phyloP scores from a whole-genome alignment of 345 rosid genomes.

The Cardamine resedifolia region DNA sequence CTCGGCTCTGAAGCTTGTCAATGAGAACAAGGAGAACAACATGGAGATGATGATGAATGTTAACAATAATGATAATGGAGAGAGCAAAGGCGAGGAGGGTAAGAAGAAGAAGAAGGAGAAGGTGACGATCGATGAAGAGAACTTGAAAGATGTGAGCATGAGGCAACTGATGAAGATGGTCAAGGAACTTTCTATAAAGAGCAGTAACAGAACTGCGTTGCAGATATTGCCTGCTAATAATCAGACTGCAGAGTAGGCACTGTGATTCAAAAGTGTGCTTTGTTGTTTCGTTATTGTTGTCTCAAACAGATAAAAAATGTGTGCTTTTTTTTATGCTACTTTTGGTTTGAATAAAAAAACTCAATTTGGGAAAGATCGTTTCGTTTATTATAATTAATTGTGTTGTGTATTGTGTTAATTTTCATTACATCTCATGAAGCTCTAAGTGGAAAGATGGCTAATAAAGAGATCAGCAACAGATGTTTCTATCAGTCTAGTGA shows the following conservation, averaged over 20 bases:
- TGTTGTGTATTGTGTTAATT: neutral
- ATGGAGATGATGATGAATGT: constrained; percentile 28
- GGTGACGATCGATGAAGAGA: constrained; percentile 28
- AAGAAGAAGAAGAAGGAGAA: constrained; percentile 31
- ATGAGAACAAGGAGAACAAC: constrained; percentile 26
- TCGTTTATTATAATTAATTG: neutral
- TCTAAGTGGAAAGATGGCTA: too few species aligned
- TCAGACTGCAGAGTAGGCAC: constrained; percentile 24
- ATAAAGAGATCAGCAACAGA: neutral
- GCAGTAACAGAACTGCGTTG: constrained; percentile 31
- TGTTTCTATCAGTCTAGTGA: too few species aligned
- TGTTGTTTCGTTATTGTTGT: neutral
- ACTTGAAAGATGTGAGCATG: constrained; percentile 39
- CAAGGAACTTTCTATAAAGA: constrained; percentile 31
- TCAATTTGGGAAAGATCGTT: neutral
- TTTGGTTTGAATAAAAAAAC: constrained; percentile 14
- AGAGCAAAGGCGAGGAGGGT: constrained; percentile 42
- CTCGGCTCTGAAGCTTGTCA: constrained; percentile 29
- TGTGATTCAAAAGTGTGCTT: neutral
- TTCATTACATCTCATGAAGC: neutral
- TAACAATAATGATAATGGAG: constrained; percentile 5
- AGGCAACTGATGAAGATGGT: constrained; percentile 48
- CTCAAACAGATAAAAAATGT: neutral
- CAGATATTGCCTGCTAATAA: constrained; percentile 30
- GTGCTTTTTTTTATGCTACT: neutral